Evolutionary conservation across 2,329 filamentous ascomycete species (phyloP).

Genomic region (Boeremia exigua): DNA sequence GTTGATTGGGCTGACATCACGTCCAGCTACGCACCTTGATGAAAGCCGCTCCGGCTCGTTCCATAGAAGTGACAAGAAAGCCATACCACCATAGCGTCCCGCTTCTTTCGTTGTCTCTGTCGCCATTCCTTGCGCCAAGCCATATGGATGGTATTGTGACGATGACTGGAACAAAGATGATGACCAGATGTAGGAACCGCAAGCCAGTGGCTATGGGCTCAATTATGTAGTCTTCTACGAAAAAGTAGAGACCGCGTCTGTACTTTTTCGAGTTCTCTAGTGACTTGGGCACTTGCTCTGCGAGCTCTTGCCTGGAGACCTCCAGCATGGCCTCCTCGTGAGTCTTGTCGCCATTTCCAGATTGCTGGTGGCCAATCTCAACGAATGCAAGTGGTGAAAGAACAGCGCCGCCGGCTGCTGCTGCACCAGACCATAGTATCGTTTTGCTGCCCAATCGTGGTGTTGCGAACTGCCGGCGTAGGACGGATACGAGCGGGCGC

Average conservation of each 20-base stretch:
- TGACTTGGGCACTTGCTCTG: conserved; percentile 69
- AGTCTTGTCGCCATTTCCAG: conserved; percentile 63
- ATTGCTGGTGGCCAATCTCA: conserved; percentile 60
- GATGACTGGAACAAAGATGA: conserved; percentile 92
- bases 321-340: conserved; percentile 87
- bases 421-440: conserved; percentile 43
- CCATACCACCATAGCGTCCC: conserved; percentile 95
- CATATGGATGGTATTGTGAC: conserved; percentile 79
- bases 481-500: conserved; percentile 36
- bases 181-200: conserved; percentile 83
- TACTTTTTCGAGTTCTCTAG: conserved; percentile 65
- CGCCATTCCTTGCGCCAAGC: conserved; percentile 69
- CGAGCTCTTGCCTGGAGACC: conserved; percentile 77
- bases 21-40: conserved; percentile 74
- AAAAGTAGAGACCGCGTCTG: conserved; percentile 66
- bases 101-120: conserved; percentile 74
- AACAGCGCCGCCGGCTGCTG: conserved; percentile 32
- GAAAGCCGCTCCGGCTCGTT: conserved; percentile 90
- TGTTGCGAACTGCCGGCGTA: conserved; percentile 43
- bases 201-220: conserved; percentile 88
- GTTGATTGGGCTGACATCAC: not conserved
- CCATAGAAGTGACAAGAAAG: conserved; percentile 88
- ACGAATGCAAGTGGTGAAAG: conserved; percentile 66
- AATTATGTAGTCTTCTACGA: conserved; percentile 73
- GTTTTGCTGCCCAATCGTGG: conserved; percentile 42